These are phyloP conservation scores for Acrocalymma vagum DNA, from an alignment of 2,329 filamentous ascomycete species.

Conservation along the genomic window DNA sequence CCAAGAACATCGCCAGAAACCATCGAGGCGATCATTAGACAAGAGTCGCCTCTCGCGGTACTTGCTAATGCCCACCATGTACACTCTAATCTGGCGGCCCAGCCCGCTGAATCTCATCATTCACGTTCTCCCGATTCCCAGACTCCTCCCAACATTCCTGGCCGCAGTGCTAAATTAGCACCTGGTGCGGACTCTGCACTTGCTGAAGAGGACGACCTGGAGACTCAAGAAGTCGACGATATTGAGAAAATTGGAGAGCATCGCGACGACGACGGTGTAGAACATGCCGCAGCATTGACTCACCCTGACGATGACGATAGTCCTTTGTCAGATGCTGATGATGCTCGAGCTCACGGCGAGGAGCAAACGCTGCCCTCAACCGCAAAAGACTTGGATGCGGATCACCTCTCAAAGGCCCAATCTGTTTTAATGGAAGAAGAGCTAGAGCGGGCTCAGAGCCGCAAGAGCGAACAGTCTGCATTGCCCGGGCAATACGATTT, in stretches of 20 bases:
- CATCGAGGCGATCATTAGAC: too few species aligned
- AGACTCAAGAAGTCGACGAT: conserved; percentile 10
- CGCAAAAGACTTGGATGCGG: too few species aligned
- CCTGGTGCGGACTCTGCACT: too few species aligned
- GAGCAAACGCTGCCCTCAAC: conserved; percentile 4
- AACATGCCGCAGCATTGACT: conserved; percentile 14
- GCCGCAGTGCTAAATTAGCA: too few species aligned
- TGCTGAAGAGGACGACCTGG: conserved; percentile 5
- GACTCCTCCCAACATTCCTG: too few species aligned
- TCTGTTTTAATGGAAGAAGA: not conserved
- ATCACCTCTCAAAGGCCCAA: not conserved
- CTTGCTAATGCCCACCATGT: conserved; percentile 6
- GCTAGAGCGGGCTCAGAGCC: conserved; percentile 8
- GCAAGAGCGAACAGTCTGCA: conserved; percentile 14
- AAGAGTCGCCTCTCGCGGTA: too few species aligned
- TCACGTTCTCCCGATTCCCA: too few species aligned
- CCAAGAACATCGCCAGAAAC: conserved; percentile 1
- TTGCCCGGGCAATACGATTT: conserved; percentile 24
- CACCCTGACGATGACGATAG: conserved; percentile 21
- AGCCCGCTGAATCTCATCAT: not conserved
- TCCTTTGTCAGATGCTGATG: conserved; percentile 6
- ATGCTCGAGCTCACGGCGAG: not conserved
- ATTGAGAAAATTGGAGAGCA: conserved; percentile 7
- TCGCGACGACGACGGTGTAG: conserved; percentile 16
- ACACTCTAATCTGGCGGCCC: conserved; percentile 4